These are phyloP conservation scores for Fusarium sp. DNA, from an alignment of 2,329 filamentous ascomycete species.

Conservation along the genomic window DNA sequence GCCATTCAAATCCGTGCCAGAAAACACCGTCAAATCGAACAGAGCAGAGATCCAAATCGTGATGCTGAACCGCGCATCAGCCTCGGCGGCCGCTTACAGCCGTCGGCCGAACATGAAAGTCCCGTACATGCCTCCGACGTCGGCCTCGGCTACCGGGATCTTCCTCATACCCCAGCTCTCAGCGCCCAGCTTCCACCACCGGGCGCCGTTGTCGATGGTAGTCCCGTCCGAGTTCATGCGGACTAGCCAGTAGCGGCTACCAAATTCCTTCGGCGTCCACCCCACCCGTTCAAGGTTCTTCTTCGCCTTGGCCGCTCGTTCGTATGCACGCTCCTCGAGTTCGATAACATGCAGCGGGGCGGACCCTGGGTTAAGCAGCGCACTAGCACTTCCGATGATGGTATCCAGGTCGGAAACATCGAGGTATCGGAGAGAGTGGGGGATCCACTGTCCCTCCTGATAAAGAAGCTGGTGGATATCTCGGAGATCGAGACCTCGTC, in stretches of 20 bases:
- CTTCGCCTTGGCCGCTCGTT: conserved; percentile 71
- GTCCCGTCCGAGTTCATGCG: conserved; percentile 56
- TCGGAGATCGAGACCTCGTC: conserved; percentile 72
- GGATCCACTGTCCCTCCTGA: conserved; percentile 57
- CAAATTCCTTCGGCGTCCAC: conserved; percentile 79
- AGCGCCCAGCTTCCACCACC: conserved; percentile 87
- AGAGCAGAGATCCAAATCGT: conserved; percentile 41
- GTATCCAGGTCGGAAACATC: conserved; percentile 75
- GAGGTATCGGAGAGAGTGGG: conserved; percentile 77
- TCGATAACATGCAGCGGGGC: conserved; percentile 82
- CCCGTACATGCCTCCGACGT: conserved; percentile 95
- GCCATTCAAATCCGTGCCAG: conserved; percentile 9
- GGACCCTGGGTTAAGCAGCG: conserved; percentile 69
- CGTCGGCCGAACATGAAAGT: conserved; percentile 73
- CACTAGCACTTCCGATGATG: conserved; percentile 71
- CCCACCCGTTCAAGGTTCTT: conserved; percentile 71
- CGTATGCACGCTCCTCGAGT: conserved; percentile 75
- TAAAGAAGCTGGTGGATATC: conserved; percentile 76
- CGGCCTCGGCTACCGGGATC: conserved; percentile 89
- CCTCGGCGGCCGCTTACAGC: conserved; percentile 54
- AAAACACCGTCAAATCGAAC: conserved; percentile 31
- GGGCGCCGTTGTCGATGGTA: conserved; percentile 60
- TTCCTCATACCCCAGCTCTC: conserved; percentile 90
- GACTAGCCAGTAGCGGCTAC: conserved; percentile 76
- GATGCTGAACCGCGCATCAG: conserved; percentile 55